phyloP scores from a whole-genome alignment of 305 asterid species.

The Plantago lanceolata region DNA sequence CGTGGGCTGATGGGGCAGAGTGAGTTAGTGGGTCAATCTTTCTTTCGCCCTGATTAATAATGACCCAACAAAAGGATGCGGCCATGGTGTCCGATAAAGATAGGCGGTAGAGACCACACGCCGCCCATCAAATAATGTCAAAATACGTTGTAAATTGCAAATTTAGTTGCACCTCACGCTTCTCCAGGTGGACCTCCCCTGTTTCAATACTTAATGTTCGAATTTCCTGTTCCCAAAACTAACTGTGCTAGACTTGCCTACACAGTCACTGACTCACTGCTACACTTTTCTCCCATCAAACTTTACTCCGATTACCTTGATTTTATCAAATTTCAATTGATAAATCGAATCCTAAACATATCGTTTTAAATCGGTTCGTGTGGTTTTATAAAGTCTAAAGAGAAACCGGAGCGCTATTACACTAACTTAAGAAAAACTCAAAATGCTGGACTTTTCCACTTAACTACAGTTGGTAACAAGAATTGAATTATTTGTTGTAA shows the following conservation, averaged over 20 bases:
- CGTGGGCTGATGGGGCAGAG: neutral
- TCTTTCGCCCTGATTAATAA: neutral
- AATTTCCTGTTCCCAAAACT: conserved; percentile 18
- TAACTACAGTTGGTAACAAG: no score
- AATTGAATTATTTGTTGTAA: no score
- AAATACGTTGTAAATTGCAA: conserved; percentile 4
- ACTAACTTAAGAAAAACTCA: conserved; percentile 29
- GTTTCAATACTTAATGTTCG: conserved; percentile 15
- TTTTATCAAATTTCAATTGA: conserved; percentile 24
- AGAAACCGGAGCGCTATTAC: no score
- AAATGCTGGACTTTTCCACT: no score
- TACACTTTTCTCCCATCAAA: neutral
- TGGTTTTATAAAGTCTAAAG: no score
- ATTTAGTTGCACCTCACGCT: conserved; percentile 36
- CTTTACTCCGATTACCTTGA: conserved; percentile 28
- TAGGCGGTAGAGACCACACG: conserved; percentile 32
- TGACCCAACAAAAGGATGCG: conserved; percentile 20
- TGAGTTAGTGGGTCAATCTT: conserved; percentile 21
- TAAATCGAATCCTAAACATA: no score
- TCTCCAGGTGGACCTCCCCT: conserved; percentile 38
- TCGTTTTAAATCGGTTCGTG: no score
- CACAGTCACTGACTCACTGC: neutral
- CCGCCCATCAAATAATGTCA: conserved; percentile 39
- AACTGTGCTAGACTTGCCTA: neutral
- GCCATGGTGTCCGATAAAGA: conserved; percentile 36